Percentiles rank a stretch among this genome's conserved stretches.
phyloP scores from a whole-genome alignment of 305 asterid genomes.

The Solanum aculeatissimum region DNA sequence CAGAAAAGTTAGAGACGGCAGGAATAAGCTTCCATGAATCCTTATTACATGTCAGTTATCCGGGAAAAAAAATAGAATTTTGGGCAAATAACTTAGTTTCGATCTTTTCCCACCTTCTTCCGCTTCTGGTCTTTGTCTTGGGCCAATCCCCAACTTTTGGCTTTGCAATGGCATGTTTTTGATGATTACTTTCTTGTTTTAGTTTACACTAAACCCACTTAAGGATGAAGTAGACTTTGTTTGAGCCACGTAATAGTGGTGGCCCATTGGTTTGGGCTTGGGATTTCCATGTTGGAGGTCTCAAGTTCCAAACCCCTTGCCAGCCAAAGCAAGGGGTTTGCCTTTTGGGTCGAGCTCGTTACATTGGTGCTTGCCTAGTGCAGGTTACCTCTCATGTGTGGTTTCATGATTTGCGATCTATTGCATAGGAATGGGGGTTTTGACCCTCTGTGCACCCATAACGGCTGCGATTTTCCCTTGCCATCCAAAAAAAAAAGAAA shows the following conservation, averaged over 20 bases:
- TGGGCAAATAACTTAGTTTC: not conserved
- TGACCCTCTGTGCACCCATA: no score
- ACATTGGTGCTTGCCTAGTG: no score
- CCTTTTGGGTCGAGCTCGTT: no score
- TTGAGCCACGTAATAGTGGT: not conserved
- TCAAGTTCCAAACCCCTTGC: no score
- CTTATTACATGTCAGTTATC: not conserved
- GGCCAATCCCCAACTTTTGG: not conserved
- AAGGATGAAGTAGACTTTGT: not conserved
- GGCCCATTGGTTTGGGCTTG: no score
- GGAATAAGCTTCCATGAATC: not conserved
- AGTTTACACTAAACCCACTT: not conserved
- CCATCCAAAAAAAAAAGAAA: no score
- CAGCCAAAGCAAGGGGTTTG: no score
- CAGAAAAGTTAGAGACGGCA: not conserved
- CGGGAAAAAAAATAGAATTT: not conserved
- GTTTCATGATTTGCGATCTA: no score
- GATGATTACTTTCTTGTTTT: not conserved
- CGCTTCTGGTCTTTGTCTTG: not conserved
- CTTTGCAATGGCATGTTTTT: not conserved
- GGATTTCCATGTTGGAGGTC: no score
- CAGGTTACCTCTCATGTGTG: no score
- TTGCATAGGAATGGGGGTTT: no score
- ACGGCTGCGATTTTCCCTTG: no score
- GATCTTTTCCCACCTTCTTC: not conserved